Base-by-base conservation (phyloP, 2,329 filamentous ascomycete species). In the Colletotrichum costaricense region DNA sequence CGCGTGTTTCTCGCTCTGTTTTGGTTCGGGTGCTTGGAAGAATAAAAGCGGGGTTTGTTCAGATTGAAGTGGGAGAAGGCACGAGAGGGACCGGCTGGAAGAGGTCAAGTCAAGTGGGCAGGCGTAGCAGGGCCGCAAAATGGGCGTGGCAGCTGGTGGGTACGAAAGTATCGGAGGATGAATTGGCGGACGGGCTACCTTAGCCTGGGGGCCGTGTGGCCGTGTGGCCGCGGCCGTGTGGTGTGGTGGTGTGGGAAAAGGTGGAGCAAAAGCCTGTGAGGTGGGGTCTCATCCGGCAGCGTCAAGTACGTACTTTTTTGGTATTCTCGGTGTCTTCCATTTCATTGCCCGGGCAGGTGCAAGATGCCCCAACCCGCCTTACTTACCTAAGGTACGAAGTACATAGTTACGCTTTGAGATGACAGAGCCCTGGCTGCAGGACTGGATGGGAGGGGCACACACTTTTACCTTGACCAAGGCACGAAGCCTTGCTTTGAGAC, bases 141-240 rank as follows among this genome's bases (percentile, higher is more conserved):
- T 69, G 67, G 67, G 54, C 33, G 59, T 19, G 22, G 54, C 22
- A 49, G 42, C 19, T 49, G 42, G 59, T 49, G 59, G 59, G 19
- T 28, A 62, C 24, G 19, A 24, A 38, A 38, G 65, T 38, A 54
- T 49, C 58, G 35, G 65, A 58, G 57, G 59, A 59, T 64, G 66
- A 69, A 49, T 69, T 69, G 69, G 65, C 46, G 54, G 63, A 63
- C 49, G 55, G 62, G 68, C 56, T 54, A 28, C 70, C 38, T 59
- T 62, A 52, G 67, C 22, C 70, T 70, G 55, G 67, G 69, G 67
- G 67, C 65, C 66, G 66, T 69, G 58, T 64, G 67, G 62, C 38
- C 55, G 67, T 71, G 58, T 73, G 66, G 69, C 42, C 54, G 24
- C 60, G 63, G 38, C 52, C 52, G 56, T 59, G 46, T 64, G 56